Conservation (phyloP, 768 basidiomycete species). For the Boletus tomentosulus region DNA sequence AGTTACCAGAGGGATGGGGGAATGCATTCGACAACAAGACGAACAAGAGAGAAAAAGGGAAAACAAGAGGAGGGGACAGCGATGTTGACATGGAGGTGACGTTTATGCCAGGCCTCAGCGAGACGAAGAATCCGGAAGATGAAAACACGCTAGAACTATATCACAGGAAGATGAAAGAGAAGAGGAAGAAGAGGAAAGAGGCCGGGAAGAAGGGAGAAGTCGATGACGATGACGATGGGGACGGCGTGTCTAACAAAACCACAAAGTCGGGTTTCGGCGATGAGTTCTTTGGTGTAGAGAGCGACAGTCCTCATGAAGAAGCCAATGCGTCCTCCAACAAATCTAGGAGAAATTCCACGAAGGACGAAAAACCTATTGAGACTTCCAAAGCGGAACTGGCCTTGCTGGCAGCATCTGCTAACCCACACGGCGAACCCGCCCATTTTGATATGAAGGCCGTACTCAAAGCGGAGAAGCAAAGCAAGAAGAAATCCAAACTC, state of each 20-base stretch:
- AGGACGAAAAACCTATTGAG: slow-evolving; percentile 17
- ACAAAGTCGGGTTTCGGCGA: slow-evolving; percentile 39
- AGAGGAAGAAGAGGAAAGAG: slow-evolving; percentile 77
- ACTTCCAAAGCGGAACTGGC: slow-evolving; percentile 54
- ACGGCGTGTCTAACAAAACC: slow-evolving; percentile 4
- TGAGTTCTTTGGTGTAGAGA: slow-evolving; percentile 68
- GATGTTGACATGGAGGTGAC: slow-evolving; percentile 93
- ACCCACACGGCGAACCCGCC: slow-evolving; percentile 49
- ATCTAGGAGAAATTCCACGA: slow-evolving; percentile 22
- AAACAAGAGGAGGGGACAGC: slow-evolving; percentile 19
- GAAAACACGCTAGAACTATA: slow-evolving; percentile 90
- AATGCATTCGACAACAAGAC: slow-evolving; percentile 31
- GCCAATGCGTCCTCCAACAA: slow-evolving; percentile 20
- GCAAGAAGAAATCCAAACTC: slow-evolving; percentile 40
- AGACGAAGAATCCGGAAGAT: slow-evolving; percentile 48
- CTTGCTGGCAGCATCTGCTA: slow-evolving; percentile 55
- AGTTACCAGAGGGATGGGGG: slow-evolving; percentile 84
- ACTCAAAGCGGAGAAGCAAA: slow-evolving; percentile 76
- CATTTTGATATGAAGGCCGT: slow-evolving; percentile 93
- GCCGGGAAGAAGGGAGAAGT: slow-evolving; percentile 36
- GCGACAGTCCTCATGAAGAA: slow-evolving; percentile 24
- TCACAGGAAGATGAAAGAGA: slow-evolving; percentile 86
- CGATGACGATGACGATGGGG: slow-evolving; percentile 21
- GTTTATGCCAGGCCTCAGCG: slow-evolving; percentile 80
- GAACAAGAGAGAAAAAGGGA: not conserved